Evolutionary conservation across 805 yeast genomes (phyloP).

Genomic region (Grigorovia jiainica): DNA sequence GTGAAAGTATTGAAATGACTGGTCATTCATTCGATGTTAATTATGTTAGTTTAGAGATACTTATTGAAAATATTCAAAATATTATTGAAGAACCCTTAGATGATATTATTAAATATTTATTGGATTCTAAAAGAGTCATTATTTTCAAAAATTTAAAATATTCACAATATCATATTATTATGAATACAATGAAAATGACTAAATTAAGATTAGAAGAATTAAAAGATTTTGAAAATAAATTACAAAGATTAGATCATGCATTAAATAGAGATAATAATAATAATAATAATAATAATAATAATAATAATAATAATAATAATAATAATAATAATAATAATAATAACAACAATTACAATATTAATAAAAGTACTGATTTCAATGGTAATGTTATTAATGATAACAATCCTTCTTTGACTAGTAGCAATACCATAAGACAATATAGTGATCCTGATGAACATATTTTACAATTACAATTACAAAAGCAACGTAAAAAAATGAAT

Average conservation of each 20-base stretch:
- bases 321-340: neutral
- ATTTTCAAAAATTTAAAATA: slow-evolving; percentile 52
- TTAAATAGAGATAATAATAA: slow-evolving; percentile 27
- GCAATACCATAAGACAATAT: too few relatives aligned
- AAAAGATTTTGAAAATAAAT: slow-evolving; percentile 28
- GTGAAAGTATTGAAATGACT: slow-evolving; percentile 57
- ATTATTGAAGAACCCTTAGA: slow-evolving; percentile 32
- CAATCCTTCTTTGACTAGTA: too few relatives aligned
- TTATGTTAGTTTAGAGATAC: slow-evolving; percentile 41
- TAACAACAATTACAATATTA: neutral
- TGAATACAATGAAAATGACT: slow-evolving; percentile 32
- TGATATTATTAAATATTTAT: slow-evolving; percentile 29
- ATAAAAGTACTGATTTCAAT: neutral
- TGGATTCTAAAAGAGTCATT: slow-evolving; percentile 35
- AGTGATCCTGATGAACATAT: slow-evolving; percentile 1
- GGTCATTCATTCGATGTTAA: slow-evolving; percentile 81
- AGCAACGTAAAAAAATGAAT: slow-evolving; percentile 4
- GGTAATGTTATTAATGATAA: slow-evolving; percentile 6
- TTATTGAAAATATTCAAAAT: slow-evolving; percentile 32
- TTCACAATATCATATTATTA: slow-evolving; percentile 38
- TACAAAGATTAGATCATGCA: slow-evolving; percentile 24
- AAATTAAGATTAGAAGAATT: slow-evolving; percentile 24
- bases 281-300: slow-evolving; percentile 3
- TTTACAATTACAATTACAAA: slow-evolving; percentile 11
- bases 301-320: neutral